Evolutionary conservation across 2,329 filamentous ascomycete genomes (phyloP), one percentile per base, ranked within the genome.

Genomic region (Cadophora sp.): DNA sequence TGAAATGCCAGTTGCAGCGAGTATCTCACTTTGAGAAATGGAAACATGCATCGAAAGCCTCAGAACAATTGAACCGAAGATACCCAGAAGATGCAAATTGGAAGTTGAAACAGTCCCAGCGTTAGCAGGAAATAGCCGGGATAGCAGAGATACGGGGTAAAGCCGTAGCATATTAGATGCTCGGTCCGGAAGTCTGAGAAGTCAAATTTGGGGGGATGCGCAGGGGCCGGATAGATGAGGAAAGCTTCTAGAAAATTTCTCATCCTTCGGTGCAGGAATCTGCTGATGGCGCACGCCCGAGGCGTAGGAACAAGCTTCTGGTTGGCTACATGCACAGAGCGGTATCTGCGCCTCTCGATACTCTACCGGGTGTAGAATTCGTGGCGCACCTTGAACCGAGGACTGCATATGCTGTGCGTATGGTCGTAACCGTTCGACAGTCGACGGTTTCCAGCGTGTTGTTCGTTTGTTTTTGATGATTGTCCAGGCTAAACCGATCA

Each of bases 241-340:
- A 34, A 65, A 31, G 14, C 53, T 65, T 59, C 53, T 59, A 27
- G 63, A 65, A 58, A 24, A n/a, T n/a, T 59, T 26, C 12, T 53
- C 40, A 59, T 46, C 12, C 63, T 65, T 65, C 53, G 14, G 14
- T 50, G 63, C 51, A 50, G 31, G 9, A 24, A 43, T n/a, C 26
- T 48, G 11, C 53, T 62, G 58, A 50, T 48, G 59, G 59, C 19
- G 24, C 43, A 22, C 40, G 59, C 37, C n/a, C 14, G 27, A 46
- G 26, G 19, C 37, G 2, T 22, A 26, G 59, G 9, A 31, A 48
- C 27, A 62, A 22, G 37, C 40, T 26, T 59, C 56, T 59, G 14
- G 31, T 59, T 26, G 59, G 24, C 59, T 62, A 26, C 27, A 22
- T 29, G 19, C 14, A 16, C 7, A 22, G 4, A 24, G 22, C 24